These are phyloP conservation scores for Turritis glabra DNA, from an alignment of 345 rosid genomes.

Conservation along the genomic window DNA sequence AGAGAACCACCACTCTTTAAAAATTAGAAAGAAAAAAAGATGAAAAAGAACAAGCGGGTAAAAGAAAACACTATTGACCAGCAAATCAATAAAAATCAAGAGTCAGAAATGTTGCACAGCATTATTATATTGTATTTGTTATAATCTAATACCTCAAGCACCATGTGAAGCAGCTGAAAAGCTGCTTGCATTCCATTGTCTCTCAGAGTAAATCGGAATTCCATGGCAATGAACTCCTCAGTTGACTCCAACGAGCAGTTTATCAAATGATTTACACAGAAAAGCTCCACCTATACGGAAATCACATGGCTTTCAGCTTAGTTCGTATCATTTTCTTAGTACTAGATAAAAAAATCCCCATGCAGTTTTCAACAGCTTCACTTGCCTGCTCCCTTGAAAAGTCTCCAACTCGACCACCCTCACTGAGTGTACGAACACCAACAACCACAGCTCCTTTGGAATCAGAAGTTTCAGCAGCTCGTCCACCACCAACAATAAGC, in stretches of 20 bases:
- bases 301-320: conserved; percentile 5
- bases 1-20: conserved; percentile 30
- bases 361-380: conserved; percentile 23
- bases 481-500: conserved; percentile 98
- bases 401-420: conserved; percentile 98
- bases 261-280: conserved; percentile 95
- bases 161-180: conserved; percentile 99
- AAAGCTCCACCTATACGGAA: conserved; percentile 80
- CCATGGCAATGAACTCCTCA: conserved; percentile 98
- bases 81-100: not conserved
- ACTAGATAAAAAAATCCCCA: not conserved
- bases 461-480: conserved; percentile 86
- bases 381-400: conserved; percentile 97
- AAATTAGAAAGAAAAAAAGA: not conserved
- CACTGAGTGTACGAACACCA: conserved; percentile 98
- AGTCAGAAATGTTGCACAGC: conserved; percentile 1
- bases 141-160: conserved; percentile 75
- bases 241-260: conserved; percentile 99
- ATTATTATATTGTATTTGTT: not conserved
- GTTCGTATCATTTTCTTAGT: not conserved
- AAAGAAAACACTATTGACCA: not conserved
- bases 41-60: not conserved
- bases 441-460: conserved; percentile 94
- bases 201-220: conserved; percentile 92
- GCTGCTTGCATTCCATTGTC: conserved; percentile 99